Evolutionary conservation across 495 filamentous ascomycete species (phyloP), one percentile per base, ranked within the genome.

Genomic region (Podospora pseudoanserina): DNA sequence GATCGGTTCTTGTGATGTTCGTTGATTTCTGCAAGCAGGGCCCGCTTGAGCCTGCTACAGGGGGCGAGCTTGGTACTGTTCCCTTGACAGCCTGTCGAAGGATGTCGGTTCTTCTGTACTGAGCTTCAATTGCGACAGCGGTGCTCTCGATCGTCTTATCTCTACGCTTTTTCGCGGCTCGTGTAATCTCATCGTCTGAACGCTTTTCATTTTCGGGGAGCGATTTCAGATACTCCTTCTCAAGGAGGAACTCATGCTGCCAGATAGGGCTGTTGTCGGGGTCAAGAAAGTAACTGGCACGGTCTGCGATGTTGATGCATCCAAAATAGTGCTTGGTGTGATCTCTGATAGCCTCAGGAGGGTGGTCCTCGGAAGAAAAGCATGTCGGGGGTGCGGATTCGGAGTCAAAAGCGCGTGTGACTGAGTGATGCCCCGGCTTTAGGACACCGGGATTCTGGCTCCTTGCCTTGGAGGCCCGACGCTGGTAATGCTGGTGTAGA

Each of bases 241-340:
- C 64, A 18, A 66, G 64, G 1, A 63, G 1, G 1, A 68, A 23
- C 27, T 75, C 72, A 3, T 74, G 5, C 59, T 72, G 0, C 74
- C 74, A 76, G n/a, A 77, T 66, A 13, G 39, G 39, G 1, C 5
- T 1, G 18, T 67, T 63, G 0, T 49, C 4, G 2, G 16, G 30
- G 4, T 65, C 54, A n/a, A 75, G 71, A 16, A 49, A 49, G 30
- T 78, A 79, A 0, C 56, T 9, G 4, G 66, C 20, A 18, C 72
- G 70, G 0, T 79, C 68, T 3, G 19, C 16, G 20, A 78, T 72
- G 15, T 74, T 64, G 30, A 79, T 75, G 49, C 78, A 79, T 19
- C 76, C 78, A 55, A 75, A 62, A 61, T 73, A 79, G 55, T 79
- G 78, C 6, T 75, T 65, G 11, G 78, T 23, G 19, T 73, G 74